Evolutionary conservation across 345 rosid species (phyloP), one percentile per base, ranked within the genome.

Genomic region (Schrenkiella parvula): DNA sequence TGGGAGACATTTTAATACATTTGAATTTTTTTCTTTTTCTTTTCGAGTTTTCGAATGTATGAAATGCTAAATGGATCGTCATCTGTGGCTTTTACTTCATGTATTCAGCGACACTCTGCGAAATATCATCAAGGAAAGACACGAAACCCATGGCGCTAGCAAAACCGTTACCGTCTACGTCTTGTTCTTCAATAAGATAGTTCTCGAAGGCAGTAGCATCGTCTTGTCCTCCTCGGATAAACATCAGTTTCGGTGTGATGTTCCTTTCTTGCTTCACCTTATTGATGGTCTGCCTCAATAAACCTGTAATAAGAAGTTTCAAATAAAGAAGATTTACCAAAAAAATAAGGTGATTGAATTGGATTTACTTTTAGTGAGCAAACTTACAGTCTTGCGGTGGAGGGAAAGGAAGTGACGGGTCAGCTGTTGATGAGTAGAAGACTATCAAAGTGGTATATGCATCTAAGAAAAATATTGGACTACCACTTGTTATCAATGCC

Each of bases 161-260:
- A 67, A 86, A 84, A 80, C 96, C 92, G 39, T 73, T 88, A 21
- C 98, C 98, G 4, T 91, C 95, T 0, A 91, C 98, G n/a, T 87
- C 96, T 70, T 91, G 99, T 70, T 95, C 99, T 84, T 95, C 99
- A 0, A 95, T 91, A 17, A 95, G 96, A 73, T 87, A 89, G 83
- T 81, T 88, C 84, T 95, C 98, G 28, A 91, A 91, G 3, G 72
- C 82, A 0, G 97, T 81, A 48, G 97, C 97, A 71, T 91, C 95
- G 1, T 88, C 93, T 58, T 84, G 88, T 71, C 91, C 97, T 76
- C 90, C 97, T 38, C 83, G 84, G 42, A 95, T 85, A 72, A 95
- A 91, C 70, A 85, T 72, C 39, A 95, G 89, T 76, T 84, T 95
- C 2, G 97, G 95, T 50, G 97, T 91, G 65, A 95, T 86, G 67